Percentiles rank a stretch among this genome's conserved stretches.
phyloP scores from a whole-genome alignment of 306 rosid species.

The Pueraria montana region DNA sequence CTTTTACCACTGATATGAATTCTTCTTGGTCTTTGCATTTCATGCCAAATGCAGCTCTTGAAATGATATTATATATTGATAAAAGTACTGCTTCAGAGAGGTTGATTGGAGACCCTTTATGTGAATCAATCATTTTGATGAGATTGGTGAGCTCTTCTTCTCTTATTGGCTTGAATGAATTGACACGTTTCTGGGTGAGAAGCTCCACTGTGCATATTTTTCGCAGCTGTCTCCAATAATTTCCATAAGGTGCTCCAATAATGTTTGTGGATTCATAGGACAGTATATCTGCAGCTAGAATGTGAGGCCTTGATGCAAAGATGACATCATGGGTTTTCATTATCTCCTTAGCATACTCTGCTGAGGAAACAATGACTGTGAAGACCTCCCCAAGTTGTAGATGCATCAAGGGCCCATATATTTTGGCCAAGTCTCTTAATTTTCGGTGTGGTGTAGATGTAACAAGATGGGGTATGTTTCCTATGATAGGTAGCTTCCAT shows the following conservation, averaged over 20 bases:
- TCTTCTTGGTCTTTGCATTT: constrained; percentile 28
- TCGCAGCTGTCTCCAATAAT: constrained; percentile 27
- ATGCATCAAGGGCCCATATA: constrained; percentile 29
- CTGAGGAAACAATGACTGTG: constrained; percentile 40
- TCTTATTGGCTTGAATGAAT: constrained; percentile 31
- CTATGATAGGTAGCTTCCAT: too few relatives aligned
- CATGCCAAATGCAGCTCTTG: constrained; percentile 50
- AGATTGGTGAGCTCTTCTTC: constrained; percentile 41
- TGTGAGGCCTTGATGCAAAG: constrained; percentile 19
- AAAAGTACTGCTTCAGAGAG: constrained; percentile 30
- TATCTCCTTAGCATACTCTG: constrained; percentile 44
- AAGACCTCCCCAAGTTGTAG: constrained; percentile 50
- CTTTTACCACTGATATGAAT: background rate
- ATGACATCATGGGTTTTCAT: constrained; percentile 47
- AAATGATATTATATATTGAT: background rate
- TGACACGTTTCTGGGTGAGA: constrained; percentile 1
- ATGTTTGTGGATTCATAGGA: background rate
- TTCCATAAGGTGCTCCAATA: background rate
- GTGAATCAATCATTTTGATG: constrained; percentile 14
- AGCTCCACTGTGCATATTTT: constrained; percentile 43
- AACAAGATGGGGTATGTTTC: too few relatives aligned
- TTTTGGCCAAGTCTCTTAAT: constrained; percentile 8
- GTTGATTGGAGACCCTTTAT: constrained; percentile 36
- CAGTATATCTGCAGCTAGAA: background rate
- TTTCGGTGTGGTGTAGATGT: background rate